phyloP scores from a whole-genome alignment of 23 red algal genomes.

The Agarophyton chilense region DNA sequence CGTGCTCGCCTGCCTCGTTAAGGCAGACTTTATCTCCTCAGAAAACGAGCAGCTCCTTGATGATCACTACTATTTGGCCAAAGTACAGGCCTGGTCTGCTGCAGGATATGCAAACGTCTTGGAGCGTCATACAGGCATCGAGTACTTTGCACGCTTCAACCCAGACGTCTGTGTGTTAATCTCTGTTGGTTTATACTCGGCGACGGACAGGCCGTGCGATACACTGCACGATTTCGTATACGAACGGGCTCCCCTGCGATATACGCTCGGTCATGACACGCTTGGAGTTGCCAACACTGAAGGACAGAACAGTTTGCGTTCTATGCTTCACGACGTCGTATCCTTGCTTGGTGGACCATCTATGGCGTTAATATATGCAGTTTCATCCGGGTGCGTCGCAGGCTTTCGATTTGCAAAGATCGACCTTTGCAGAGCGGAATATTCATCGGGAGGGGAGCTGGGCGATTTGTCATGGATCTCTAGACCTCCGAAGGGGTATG shows the following conservation, averaged over 20 bases:
- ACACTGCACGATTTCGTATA: background rate
- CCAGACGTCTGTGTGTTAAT: background rate
- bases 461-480: constrained; percentile 6
- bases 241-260: background rate
- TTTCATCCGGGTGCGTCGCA: background rate
- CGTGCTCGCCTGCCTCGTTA: background rate
- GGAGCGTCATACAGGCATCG: constrained; percentile 10
- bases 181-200: background rate
- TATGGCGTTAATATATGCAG: background rate
- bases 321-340: background rate
- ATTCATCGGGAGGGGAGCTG: background rate
- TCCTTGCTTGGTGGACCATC: background rate
- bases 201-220: constrained; percentile 10
- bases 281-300: background rate
- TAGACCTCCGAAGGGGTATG: background rate
- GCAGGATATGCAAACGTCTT: background rate
- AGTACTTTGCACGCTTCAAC: background rate
- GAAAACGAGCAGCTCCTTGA: constrained; percentile 9
- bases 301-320: background rate
- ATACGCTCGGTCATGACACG: background rate
- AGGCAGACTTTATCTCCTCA: background rate
- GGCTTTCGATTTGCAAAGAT: constrained; percentile 4
- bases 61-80: background rate
- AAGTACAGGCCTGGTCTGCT: constrained; percentile 1
- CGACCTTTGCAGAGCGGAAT: constrained; percentile 3